Evolutionary conservation across 2,329 filamentous ascomycete species (phyloP).

Genomic region (Talaromyces sp.): DNA sequence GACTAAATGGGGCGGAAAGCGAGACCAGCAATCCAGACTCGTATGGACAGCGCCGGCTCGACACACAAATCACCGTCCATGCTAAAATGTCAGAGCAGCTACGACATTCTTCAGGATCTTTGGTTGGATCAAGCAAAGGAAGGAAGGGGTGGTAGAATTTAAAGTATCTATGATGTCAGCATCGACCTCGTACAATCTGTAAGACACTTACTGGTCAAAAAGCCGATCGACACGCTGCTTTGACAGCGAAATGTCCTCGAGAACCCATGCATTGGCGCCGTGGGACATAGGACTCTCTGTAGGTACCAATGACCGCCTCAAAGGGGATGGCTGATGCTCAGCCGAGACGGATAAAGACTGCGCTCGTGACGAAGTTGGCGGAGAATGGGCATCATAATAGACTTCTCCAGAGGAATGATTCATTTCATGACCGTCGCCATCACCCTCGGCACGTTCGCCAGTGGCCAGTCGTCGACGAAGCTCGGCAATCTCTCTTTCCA

Average conservation of each 20-base stretch:
- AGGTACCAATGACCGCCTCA: slow-evolving; percentile 36
- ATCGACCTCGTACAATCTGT: neutral
- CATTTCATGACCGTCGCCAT: slow-evolving; percentile 31
- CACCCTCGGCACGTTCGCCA: slow-evolving; percentile 32
- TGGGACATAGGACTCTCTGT: slow-evolving; percentile 38
- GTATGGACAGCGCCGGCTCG: slow-evolving; percentile 56
- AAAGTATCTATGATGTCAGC: slow-evolving; percentile 53
- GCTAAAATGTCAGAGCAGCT: slow-evolving; percentile 59
- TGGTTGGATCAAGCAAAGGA: slow-evolving; percentile 57
- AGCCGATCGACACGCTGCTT: slow-evolving; percentile 41
- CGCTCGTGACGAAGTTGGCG: slow-evolving; percentile 26
- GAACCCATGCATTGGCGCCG: slow-evolving; percentile 45
- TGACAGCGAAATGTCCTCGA: slow-evolving; percentile 49
- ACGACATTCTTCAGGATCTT: slow-evolving; percentile 57
- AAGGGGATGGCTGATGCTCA: slow-evolving; percentile 32
- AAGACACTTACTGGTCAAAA: slow-evolving; percentile 42
- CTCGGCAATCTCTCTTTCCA: slow-evolving; percentile 58
- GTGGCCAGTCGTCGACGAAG: slow-evolving; percentile 46
- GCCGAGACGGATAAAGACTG: slow-evolving; percentile 36
- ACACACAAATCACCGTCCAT: slow-evolving; percentile 63
- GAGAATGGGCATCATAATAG: slow-evolving; percentile 33
- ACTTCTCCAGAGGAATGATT: slow-evolving; percentile 38
- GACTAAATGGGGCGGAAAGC: slow-evolving; percentile 51
- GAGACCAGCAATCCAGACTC: slow-evolving; percentile 56
- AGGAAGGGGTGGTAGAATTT: slow-evolving; percentile 62